Evolutionary conservation across 208 protist species (phyloP).

Genomic region (Leishmania martiniquensis): DNA sequence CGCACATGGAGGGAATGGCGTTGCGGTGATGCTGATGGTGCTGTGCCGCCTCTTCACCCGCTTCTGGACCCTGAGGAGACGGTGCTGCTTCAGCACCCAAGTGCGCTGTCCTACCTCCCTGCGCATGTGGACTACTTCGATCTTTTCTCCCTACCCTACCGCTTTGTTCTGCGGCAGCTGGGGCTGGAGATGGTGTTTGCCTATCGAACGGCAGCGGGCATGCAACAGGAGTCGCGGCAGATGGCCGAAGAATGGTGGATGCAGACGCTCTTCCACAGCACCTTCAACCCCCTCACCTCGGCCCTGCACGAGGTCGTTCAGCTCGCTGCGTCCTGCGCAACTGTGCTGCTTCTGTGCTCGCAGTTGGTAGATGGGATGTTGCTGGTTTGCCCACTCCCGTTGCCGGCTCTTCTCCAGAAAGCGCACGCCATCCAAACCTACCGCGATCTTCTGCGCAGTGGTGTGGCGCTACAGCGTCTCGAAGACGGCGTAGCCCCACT

Average conservation of each 20-base stretch:
- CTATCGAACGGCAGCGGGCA: conserved; percentile 33
- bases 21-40: not conserved
- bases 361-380: not conserved
- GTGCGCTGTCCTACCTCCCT: conserved; percentile 38
- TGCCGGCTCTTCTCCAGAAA: not conserved
- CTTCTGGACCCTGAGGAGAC: conserved; percentile 40
- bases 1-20: not conserved
- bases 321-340: conserved; percentile 17
- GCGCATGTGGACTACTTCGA: conserved; percentile 34
- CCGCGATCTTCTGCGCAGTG: conserved; percentile 22
- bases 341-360: conserved; percentile 16
- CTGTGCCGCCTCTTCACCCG: conserved; percentile 14
- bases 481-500: conserved; percentile 19
- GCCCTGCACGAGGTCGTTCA: conserved; percentile 27
- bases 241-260: conserved; percentile 32
- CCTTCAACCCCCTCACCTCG: conserved; percentile 41
- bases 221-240: conserved; percentile 40
- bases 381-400: conserved; percentile 1
- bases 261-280: conserved; percentile 36
- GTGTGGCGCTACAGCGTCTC: conserved; percentile 13
- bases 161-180: conserved; percentile 68
- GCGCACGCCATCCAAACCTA: conserved; percentile 11
- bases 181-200: conserved; percentile 79
- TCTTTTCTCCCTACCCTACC: conserved; percentile 39
- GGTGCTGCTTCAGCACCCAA: conserved; percentile 23